Base-by-base conservation (phyloP, 495 filamentous ascomycete genomes). In the Penicillium goetzii region DNA sequence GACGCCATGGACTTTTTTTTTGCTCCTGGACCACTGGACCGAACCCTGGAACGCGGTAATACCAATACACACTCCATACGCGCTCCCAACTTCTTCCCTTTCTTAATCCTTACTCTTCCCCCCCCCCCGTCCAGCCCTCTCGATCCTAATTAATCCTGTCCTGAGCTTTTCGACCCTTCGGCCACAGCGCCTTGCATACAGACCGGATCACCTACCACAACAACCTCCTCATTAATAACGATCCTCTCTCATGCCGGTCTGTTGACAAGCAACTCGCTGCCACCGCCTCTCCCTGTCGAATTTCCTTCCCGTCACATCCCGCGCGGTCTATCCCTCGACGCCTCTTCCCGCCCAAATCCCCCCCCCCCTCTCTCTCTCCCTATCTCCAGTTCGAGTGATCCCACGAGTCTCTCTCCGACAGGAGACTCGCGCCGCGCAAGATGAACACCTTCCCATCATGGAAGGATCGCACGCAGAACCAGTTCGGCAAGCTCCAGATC, bases 401-500 rank as follows among this genome's bases (percentile, higher is more conserved):
- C 28, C 28, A 60, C 45, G 66, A 64, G 63, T 71, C 67, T 74
- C 65, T 49, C 64, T 19, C 34, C 21, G 26, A 15, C 56, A 56
- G 69, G 68, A 67, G 66, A 61, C 65, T 70, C 50, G 40, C 67
- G 54, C 67, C 69, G 71, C 68, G 61, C 51, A 72, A 73, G 55
- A 80, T 80, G 78, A 75, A 71, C 63, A 68, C 74, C 68, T 74
- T 78, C 68, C 78, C 80, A 17, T 77, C 78, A 61, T 83, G 80
- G 80, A 83, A 83, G 76, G 80, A 83, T 72, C 78, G 80, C 52
- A 78, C 77, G 38, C 78, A 81, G 55, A 75, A 74, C 59, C 77
- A 81, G 64, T 78, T 83, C 59, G 77, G 77, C 53, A 83, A 81
- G 65, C 74, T 81, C 55, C 80, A 80, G 57, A 80, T 81, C 41